Base-by-base conservation (phyloP, 1,139 yeast genomes). In the Protomyces inundatus region DNA sequence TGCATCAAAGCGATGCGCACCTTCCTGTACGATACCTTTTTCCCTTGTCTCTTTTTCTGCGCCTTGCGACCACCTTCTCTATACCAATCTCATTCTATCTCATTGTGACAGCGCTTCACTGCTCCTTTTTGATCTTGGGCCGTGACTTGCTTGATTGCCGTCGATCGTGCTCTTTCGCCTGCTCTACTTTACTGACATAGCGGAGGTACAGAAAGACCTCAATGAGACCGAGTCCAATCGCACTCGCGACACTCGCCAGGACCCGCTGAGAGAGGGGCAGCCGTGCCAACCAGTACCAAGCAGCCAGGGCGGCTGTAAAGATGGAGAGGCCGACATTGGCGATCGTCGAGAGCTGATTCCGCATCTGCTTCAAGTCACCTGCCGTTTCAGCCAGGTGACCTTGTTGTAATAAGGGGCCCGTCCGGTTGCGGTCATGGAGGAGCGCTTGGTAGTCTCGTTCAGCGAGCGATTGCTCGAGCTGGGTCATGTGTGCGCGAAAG, bases 261-360 rank as follows among this genome's bases (percentile, higher is more conserved):
- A 58, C 53, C 2, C 62, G 51, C 6, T 34, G 32, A 12, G 52
- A 42, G 4, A 50, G 16, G 1, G 51, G 33, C 62, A 56, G 51
- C 12, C 35, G 37, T 10, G 62, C 50, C 3, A 55, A 42, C 62
- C 62, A 58, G 45, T 52, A 58, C 62, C 62, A 58, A 7, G 62
- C 52, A 6, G 62, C 62, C 62, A 58, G 51, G 52, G 62, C 62
- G n/a, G 62, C 62, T 34, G 62, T 58, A 16, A 58, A 39, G 51
- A 58, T 52, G 40, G 62, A 58, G 36, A 58, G 53, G 12, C 23
- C 46, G 30, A 58, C 53, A 42, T 58, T 58, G 53, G 46, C 36
- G 33, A 58, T 52, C 32, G 55, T 58, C n/a, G 62, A 58, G 7
- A 58, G 4, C 46, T 58, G 62, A 16, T 58, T 58, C 33, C 54